phyloP scores from a whole-genome alignment of 2,329 filamentous ascomycete genomes.

The Paecilomyces fulvus region DNA sequence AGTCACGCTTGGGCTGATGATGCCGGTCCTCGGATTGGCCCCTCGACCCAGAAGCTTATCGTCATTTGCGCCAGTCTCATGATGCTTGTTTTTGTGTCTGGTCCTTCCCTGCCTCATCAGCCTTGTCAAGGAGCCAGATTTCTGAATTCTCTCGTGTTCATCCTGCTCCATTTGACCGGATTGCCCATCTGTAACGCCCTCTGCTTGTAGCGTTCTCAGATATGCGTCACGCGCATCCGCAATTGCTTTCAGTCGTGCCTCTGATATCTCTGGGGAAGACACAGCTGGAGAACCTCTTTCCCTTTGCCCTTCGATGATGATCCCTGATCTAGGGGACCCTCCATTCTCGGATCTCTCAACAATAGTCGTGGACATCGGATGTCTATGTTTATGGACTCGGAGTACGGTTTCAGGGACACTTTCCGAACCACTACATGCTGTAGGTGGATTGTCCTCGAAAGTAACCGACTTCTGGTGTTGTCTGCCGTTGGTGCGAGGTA shows the following conservation, averaged over 20 bases:
- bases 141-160: background rate
- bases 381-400: background rate
- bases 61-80: slow-evolving; percentile 17
- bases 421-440: background rate
- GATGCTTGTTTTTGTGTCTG: slow-evolving; percentile 1
- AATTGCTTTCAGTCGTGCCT: background rate
- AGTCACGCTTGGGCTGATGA: slow-evolving; percentile 26
- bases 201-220: slow-evolving; percentile 1
- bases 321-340: background rate
- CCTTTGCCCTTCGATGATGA: slow-evolving; percentile 4
- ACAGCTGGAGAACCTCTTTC: slow-evolving; percentile 1
- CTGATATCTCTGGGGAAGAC: background rate
- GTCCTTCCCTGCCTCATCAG: background rate
- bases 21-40: slow-evolving; percentile 27
- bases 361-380: background rate
- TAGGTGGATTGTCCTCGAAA: slow-evolving; percentile 6
- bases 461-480: slow-evolving; percentile 6
- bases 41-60: slow-evolving; percentile 26
- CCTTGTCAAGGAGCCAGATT: background rate
- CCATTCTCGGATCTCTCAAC: background rate
- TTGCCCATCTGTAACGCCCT: slow-evolving; percentile 1
- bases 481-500: slow-evolving; percentile 1
- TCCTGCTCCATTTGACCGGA: background rate
- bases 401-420: slow-evolving; percentile 6
- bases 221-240: background rate